phyloP scores from a whole-genome alignment of 257 asterid species.

The Eustoma russellianum region DNA sequence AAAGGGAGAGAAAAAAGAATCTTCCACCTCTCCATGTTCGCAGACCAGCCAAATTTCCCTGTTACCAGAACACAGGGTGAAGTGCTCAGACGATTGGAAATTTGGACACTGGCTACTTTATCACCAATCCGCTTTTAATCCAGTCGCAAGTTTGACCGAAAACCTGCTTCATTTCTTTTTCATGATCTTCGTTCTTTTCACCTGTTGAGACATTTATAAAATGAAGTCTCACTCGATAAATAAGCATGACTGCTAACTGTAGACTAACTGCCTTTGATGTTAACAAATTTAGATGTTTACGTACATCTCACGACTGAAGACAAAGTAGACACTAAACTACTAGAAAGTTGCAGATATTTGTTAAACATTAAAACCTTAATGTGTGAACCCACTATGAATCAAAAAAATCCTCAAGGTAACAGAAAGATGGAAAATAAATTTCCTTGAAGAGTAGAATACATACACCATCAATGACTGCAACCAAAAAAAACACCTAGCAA shows the following conservation, averaged over 20 bases:
- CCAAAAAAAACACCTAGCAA: not conserved
- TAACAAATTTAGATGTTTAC: too few relatives aligned
- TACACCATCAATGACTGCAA: not conserved
- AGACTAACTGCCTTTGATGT: too few relatives aligned
- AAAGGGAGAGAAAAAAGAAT: not conserved
- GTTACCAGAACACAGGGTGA: slow-evolving; percentile 98
- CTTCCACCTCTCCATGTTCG: slow-evolving; percentile 90
- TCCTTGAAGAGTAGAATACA: too few relatives aligned
- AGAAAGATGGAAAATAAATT: too few relatives aligned
- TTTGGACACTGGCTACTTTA: slow-evolving; percentile 80
- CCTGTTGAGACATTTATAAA: slow-evolving; percentile 27
- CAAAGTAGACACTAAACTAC: too few relatives aligned
- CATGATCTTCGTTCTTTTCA: slow-evolving; percentile 80
- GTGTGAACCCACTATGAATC: too few relatives aligned
- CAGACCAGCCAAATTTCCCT: slow-evolving; percentile 98
- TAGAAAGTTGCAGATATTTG: too few relatives aligned
- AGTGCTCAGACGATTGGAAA: slow-evolving; percentile 77
- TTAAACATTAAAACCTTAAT: too few relatives aligned
- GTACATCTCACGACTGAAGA: too few relatives aligned
- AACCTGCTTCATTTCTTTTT: slow-evolving; percentile 79
- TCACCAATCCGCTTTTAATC: slow-evolving; percentile 81
- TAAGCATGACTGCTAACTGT: too few relatives aligned
- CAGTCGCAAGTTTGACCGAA: slow-evolving; percentile 85
- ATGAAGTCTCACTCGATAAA: too few relatives aligned
- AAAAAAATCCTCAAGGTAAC: too few relatives aligned